Conservation (phyloP, 495 filamentous ascomycete genomes). For the Amniculicola lignicola region DNA sequence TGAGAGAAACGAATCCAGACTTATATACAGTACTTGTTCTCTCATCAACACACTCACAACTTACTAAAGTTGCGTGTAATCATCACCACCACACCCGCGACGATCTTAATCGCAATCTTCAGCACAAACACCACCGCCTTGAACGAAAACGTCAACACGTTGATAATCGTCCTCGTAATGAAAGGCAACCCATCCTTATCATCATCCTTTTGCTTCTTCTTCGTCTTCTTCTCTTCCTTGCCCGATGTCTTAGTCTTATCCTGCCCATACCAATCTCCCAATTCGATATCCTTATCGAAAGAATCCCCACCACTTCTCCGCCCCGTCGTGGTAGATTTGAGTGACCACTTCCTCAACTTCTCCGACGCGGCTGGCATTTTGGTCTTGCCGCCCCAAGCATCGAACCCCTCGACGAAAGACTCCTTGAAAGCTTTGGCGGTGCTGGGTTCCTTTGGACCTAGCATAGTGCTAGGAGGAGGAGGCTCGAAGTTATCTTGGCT, state of each 20-base stretch:
- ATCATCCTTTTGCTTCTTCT: constrained; percentile 18
- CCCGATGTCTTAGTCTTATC: constrained; percentile 3
- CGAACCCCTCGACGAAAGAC: constrained; percentile 27
- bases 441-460: constrained; percentile 9
- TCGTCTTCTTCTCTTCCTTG: constrained; percentile 16
- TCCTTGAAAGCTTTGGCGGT: constrained; percentile 25
- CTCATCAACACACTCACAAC: constrained; percentile 23
- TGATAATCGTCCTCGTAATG: constrained; percentile 32
- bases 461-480: constrained; percentile 19
- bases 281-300: constrained; percentile 35
- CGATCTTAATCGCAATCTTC: constrained; percentile 33
- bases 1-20: not conserved
- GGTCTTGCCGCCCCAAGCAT: constrained; percentile 23
- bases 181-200: constrained; percentile 28
- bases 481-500: constrained; percentile 26
- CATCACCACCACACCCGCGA: constrained; percentile 34
- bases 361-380: constrained; percentile 6
- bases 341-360: constrained; percentile 29
- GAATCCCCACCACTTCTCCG: not conserved
- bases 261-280: constrained; percentile 33
- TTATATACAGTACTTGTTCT: constrained; percentile 9
- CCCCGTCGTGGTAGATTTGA: constrained; percentile 8
- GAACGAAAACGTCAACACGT: constrained; percentile 30
- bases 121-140: constrained; percentile 33
- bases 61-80: constrained; percentile 35